Evolutionary conservation across 2,329 filamentous ascomycete species (phyloP), one percentile per base, ranked within the genome.

Genomic region (Xylariaceae sp.): DNA sequence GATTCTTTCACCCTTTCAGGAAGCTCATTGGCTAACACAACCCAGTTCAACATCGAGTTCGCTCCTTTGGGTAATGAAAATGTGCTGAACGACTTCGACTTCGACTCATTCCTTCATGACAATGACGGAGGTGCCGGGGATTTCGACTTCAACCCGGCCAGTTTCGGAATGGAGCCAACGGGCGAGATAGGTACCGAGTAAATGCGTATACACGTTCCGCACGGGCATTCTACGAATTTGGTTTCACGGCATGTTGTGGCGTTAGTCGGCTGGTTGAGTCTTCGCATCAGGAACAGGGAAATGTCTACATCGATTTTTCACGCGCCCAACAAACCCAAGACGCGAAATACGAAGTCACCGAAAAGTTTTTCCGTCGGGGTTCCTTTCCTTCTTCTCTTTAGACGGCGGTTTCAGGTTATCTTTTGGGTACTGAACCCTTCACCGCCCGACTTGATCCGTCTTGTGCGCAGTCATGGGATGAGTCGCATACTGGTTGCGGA

Each of bases 21-120:
- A 14, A 40, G 12, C 23, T 36, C 20, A 42, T 56, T 25, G 34
- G 32, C 54, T 59, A 52, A 63, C 48, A 17, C 32, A 6, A 10
- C 36, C 5, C 45, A 68, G 60, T 79, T 79, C 44, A 42, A 55
- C 33, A 73, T 83, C 64, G 77, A 77, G 70, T 74, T 44, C 78
- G 81, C 52, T 76, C 79, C 2, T 62, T 76, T 21, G 69, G 70
- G 49, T 71, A 73, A 5, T 32, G 67, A 66, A 43, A 75, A 84
- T 58, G 80, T 84, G 27, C 69, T 85, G 38, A 80, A 79, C 55
- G 81, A 83, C 53, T 85, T 85, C 56, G 82, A 85, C 54, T 79
- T 85, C 54, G 82, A 85, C 62, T 83, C 81, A 2, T 85, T 85
- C 68, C 67, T 85, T 6, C 79, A 85, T 52, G 73, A 77, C 45